Base-by-base conservation (phyloP, 805 yeast genomes). In the Yarrowia bubula region DNA sequence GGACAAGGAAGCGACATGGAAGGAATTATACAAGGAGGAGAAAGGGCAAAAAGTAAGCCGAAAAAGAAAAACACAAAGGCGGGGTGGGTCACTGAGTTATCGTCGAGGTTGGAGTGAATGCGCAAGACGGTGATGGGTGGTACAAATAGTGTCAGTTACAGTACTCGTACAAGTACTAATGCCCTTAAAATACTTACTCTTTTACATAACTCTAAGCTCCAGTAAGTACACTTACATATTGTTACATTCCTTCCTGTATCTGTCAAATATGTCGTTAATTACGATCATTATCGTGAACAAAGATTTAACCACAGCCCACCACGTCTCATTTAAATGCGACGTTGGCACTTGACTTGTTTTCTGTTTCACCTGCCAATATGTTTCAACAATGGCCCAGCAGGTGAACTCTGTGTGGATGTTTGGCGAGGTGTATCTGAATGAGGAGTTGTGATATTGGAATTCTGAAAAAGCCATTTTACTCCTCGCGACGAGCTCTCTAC, bases 281-380 rank as follows among this genome's bases (percentile, higher is more conserved):
- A 22, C 28, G 28, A 22, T 22, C 28, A 22, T 22, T 22, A 22
- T 22, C 28, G 28, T 22, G 28, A 5, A 22, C 28, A 22, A 22
- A 22, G 28, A 22, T 22, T 22, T 22, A 3, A 3, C 5, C 28
- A 22, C 28, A 22, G 28, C 28, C 42, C 42, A 22, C 17, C 44
- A 14, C 44, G 15, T 11, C 47, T 41, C 31, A n/a, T 18, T 28
- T 42, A 8, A 33, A 47, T 33, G 39, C 33, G 39, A 47, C 39
- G 37, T 46, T 32, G 28, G 7, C 37, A 46, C 22, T n/a, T 4
- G 7, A 13, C 35, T 31, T 13, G 38, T 48, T 33, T 33, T 13
- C n/a, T 33, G 41, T 48, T 33, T 48, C 55, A 48, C 55, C 55
- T 48, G 55, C 55, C 41, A 48, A 48, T 33, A 18, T 33, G 55